Percentiles rank a stretch among this genome's conserved stretches.
phyloP scores from a whole-genome alignment of 768 basidiomycete species.

The Tricholoma saponaceum region DNA sequence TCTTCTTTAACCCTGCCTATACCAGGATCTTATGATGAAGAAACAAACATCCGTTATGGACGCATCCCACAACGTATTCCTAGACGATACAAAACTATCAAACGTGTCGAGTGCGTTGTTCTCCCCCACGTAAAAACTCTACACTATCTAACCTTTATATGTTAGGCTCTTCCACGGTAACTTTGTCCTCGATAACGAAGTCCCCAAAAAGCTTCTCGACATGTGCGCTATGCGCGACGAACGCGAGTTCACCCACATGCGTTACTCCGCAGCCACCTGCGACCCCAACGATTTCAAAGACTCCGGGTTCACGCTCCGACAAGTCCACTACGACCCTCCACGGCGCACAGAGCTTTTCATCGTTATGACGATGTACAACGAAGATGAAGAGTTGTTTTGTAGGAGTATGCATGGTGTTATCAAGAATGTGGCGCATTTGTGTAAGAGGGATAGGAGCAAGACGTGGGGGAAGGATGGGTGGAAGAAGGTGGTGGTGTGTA shows the following conservation, averaged over 20 bases:
- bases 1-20: conserved; percentile 23
- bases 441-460: conserved; percentile 80
- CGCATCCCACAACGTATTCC: conserved; percentile 89
- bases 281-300: conserved; percentile 92
- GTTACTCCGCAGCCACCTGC: conserved; percentile 93
- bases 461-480: conserved; percentile 98
- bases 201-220: conserved; percentile 87
- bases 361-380: conserved; percentile 98
- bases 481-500: conserved; percentile 96
- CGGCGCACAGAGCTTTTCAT: conserved; percentile 92
- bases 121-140: not conserved
- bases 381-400: conserved; percentile 86
- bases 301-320: conserved; percentile 81
- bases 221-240: conserved; percentile 75
- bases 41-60: conserved; percentile 75
- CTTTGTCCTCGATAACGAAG: conserved; percentile 85
- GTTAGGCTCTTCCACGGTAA: conserved; percentile 84
- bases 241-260: conserved; percentile 93
- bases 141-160: not conserved
- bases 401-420: conserved; percentile 95
- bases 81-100: conserved; percentile 88
- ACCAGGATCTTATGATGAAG: conserved; percentile 43
- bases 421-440: conserved; percentile 88
- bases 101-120: conserved; percentile 70
- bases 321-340: conserved; percentile 88